A percentile compares a stretch with the other conserved stretches of the same genome.
These are phyloP conservation scores for Sugiyamaella boreocaroliniensis DNA, from an alignment of 805 yeast genomes.

Conservation along the genomic window DNA sequence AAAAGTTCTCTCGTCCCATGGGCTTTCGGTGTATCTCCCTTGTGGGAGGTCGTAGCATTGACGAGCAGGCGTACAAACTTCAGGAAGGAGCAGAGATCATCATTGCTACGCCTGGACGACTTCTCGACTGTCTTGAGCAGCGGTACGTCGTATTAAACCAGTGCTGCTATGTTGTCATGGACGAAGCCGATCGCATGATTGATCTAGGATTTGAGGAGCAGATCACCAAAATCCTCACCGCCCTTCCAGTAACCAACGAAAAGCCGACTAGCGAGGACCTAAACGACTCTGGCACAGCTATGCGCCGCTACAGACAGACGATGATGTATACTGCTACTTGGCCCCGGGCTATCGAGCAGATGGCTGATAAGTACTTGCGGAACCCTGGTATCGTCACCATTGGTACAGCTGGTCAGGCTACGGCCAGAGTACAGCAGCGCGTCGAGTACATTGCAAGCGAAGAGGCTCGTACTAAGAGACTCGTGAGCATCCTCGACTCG, in stretches of 20 bases:
- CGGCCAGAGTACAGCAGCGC: constrained; percentile 61
- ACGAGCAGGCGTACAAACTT: constrained; percentile 56
- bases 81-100: constrained; percentile 65
- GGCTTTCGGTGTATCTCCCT: constrained; percentile 47
- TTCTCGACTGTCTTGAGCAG: constrained; percentile 71
- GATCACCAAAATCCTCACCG: constrained; percentile 51
- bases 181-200: constrained; percentile 94
- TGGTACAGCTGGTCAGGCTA: constrained; percentile 61
- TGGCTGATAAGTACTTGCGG: constrained; percentile 55
- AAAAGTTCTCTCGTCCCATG: constrained; percentile 39
- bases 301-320: constrained; percentile 42
- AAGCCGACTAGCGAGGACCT: constrained; percentile 31
- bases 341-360: constrained; percentile 62
- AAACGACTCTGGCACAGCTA: not conserved
- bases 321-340: constrained; percentile 95
- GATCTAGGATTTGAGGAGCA: constrained; percentile 91
- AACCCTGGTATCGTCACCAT: constrained; percentile 60
- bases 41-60: constrained; percentile 87
- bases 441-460: constrained; percentile 50
- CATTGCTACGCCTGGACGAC: constrained; percentile 92
- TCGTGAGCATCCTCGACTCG: constrained; percentile 36
- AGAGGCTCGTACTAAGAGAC: constrained; percentile 39
- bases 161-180: constrained; percentile 68
- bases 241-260: constrained; percentile 43
- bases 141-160: constrained; percentile 53